Evolutionary conservation across 352 stramenopile species (phyloP).

Genomic region (Thraustotheca clavata): DNA sequence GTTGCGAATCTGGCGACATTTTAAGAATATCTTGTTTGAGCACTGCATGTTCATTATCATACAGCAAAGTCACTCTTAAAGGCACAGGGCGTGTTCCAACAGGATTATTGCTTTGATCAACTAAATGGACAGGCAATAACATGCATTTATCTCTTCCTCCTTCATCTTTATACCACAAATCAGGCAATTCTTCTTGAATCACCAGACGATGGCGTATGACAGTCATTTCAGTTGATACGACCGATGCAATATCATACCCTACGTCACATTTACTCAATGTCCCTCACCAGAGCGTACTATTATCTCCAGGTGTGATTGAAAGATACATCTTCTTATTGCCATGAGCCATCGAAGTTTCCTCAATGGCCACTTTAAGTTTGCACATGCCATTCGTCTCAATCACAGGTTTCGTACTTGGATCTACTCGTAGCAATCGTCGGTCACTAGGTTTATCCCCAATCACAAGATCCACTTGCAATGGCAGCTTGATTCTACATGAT

Average conservation of each 20-base stretch:
- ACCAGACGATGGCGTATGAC: constrained; percentile 77
- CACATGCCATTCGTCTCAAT: constrained; percentile 80
- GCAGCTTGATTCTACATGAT: constrained; percentile 45
- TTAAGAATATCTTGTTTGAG: constrained; percentile 94
- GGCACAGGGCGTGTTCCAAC: constrained; percentile 67
- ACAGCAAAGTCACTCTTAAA: constrained; percentile 70
- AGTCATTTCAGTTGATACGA: constrained; percentile 70
- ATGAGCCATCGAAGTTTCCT: constrained; percentile 75
- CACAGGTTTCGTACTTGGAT: constrained; percentile 63
- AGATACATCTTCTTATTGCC: constrained; percentile 83
- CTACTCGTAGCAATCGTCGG: constrained; percentile 71
- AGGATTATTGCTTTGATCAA: constrained; percentile 72
- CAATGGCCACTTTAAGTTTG: constrained; percentile 70
- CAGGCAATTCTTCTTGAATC: constrained; percentile 72
- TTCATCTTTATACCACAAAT: constrained; percentile 86
- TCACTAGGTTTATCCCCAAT: constrained; percentile 79
- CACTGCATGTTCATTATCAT: constrained; percentile 84
- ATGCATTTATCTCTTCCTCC: constrained; percentile 81
- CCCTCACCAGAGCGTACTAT: constrained; percentile 25
- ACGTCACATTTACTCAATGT: not conserved
- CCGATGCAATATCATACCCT: constrained; percentile 39
- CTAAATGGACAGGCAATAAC: constrained; percentile 62
- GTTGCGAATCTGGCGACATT: constrained; percentile 77
- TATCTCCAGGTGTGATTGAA: constrained; percentile 52
- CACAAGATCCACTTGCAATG: constrained; percentile 75